Evolutionary conservation across 2,329 filamentous ascomycete species (phyloP).

Genomic region (Talaromyces sp.): DNA sequence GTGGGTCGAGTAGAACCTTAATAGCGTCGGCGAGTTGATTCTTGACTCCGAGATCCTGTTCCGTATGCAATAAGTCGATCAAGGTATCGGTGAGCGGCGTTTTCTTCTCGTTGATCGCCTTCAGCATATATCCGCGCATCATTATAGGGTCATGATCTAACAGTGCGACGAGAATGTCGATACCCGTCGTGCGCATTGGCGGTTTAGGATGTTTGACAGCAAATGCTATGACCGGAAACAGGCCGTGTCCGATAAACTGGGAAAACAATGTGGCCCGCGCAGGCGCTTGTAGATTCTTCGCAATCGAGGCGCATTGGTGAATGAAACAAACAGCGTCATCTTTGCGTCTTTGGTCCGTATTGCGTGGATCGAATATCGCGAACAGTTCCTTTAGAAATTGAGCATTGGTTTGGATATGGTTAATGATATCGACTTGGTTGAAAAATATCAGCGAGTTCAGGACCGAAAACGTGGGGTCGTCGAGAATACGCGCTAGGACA

Average conservation of each 20-base stretch:
- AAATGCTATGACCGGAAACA: constrained; percentile 87
- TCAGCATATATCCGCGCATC: constrained; percentile 90
- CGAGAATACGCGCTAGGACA: constrained; percentile 91
- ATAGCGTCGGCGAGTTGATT: constrained; percentile 93
- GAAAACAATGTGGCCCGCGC: constrained; percentile 78
- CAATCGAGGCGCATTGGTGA: constrained; percentile 90
- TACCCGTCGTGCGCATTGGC: constrained; percentile 82
- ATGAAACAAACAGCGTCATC: constrained; percentile 96
- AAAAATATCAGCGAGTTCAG: constrained; percentile 98
- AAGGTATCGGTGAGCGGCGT: constrained; percentile 84
- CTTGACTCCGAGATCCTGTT: constrained; percentile 91
- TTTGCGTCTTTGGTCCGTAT: constrained; percentile 66
- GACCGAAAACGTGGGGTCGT: constrained; percentile 96
- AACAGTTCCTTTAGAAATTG: constrained; percentile 82
- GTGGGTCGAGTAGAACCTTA: constrained; percentile 82
- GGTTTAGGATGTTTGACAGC: constrained; percentile 83
- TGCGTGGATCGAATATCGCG: constrained; percentile 69
- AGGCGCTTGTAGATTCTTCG: constrained; percentile 87
- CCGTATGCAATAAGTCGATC: constrained; percentile 85
- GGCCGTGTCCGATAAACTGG: constrained; percentile 82
- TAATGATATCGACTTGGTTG: constrained; percentile 96
- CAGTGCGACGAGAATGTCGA: constrained; percentile 87
- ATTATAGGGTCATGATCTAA: constrained; percentile 95
- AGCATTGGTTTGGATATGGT: constrained; percentile 81
- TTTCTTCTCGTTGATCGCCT: constrained; percentile 82